A percentile compares a stretch with the other conserved stretches of the same genome.
Conservation (phyloP, 352 stramenopile species). For the Globisporangium canariense region DNA sequence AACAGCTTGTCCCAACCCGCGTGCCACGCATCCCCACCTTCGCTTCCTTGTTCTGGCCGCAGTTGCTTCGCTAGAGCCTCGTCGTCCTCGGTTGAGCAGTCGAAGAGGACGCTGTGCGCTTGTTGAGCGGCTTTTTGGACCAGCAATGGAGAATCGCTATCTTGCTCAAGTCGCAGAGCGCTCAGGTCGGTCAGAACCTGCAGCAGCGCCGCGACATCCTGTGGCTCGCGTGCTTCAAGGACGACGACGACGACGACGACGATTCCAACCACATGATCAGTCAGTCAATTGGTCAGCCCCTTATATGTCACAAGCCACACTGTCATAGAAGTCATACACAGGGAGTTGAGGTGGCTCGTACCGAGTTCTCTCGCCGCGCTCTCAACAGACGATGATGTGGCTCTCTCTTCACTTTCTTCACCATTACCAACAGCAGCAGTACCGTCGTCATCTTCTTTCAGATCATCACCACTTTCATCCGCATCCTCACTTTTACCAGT, state of each 20-base stretch:
- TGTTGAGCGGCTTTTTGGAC: background rate
- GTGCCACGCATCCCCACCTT: background rate
- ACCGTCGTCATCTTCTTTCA: slow-evolving; percentile 1
- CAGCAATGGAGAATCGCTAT: background rate
- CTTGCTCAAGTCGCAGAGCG: background rate
- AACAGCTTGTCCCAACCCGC: slow-evolving; percentile 10
- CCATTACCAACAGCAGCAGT: slow-evolving; percentile 10
- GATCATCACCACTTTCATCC: background rate
- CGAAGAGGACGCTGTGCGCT: background rate
- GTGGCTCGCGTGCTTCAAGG: background rate
- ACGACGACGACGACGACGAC: background rate
- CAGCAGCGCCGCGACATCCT: slow-evolving; percentile 6
- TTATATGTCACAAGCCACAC: slow-evolving; percentile 4
- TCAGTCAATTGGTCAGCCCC: background rate
- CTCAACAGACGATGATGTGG: background rate
- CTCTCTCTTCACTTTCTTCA: background rate
- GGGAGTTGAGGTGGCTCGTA: background rate
- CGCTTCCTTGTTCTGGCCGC: slow-evolving; percentile 1
- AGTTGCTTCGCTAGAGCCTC: background rate
- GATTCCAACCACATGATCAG: background rate
- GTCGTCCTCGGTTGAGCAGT: background rate
- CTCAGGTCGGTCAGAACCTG: slow-evolving; percentile 10
- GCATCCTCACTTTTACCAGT: background rate
- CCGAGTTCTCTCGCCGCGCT: slow-evolving; percentile 12
- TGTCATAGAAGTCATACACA: background rate